Percentiles rank a stretch among this genome's conserved stretches.
phyloP scores from a whole-genome alignment of 768 basidiomycete genomes.

The Termitomyces sp. region DNA sequence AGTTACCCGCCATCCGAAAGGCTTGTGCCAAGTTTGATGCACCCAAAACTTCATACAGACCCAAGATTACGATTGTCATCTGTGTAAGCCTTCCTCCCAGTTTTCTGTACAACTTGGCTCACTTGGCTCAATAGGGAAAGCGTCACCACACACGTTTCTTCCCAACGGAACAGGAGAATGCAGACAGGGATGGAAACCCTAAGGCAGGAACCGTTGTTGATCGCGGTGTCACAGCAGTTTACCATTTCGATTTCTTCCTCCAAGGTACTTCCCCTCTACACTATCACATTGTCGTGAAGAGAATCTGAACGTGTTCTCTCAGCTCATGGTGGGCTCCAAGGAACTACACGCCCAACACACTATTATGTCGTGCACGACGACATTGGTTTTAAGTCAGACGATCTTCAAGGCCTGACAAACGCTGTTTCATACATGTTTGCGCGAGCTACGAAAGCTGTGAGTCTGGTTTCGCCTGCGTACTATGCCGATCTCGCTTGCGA shows the following conservation, averaged over 20 bases:
- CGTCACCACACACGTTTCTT: slow-evolving; percentile 61
- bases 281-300: neutral
- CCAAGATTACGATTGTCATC: slow-evolving; percentile 67
- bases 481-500: slow-evolving; percentile 72
- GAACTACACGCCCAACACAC: slow-evolving; percentile 71
- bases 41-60: slow-evolving; percentile 38
- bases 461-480: slow-evolving; percentile 77
- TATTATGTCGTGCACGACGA: slow-evolving; percentile 84
- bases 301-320: neutral
- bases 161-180: slow-evolving; percentile 47
- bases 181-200: slow-evolving; percentile 69
- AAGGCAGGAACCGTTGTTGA: slow-evolving; percentile 81
- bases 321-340: slow-evolving; percentile 76
- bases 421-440: slow-evolving; percentile 76
- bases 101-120: slow-evolving; percentile 11
- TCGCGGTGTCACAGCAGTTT: slow-evolving; percentile 67
- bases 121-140: slow-evolving; percentile 32
- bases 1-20: slow-evolving; percentile 59
- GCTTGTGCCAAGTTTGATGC: slow-evolving; percentile 54
- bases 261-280: slow-evolving; percentile 41
- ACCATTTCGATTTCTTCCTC: slow-evolving; percentile 64
- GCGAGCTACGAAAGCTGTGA: slow-evolving; percentile 85
- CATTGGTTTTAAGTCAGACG: slow-evolving; percentile 63
- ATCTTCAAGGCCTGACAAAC: slow-evolving; percentile 69
- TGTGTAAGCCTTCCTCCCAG: slow-evolving; percentile 51